phyloP scores from a whole-genome alignment of 2,329 filamentous ascomycete genomes.

The Paraconiothyrium brasiliense region DNA sequence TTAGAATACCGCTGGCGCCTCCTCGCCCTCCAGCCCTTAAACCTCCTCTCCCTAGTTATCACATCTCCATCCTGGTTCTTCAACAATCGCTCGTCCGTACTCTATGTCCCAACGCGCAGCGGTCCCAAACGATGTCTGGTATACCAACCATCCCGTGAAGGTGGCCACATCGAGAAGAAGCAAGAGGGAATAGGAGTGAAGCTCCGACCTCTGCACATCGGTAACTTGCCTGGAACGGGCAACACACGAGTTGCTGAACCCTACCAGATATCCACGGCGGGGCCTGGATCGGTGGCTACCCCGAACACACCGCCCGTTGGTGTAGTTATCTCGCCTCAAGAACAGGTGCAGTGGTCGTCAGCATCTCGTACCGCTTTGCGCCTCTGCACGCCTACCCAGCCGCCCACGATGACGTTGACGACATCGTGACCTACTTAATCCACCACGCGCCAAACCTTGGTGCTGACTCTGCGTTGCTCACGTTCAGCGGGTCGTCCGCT shows the following conservation, averaged over 20 bases:
- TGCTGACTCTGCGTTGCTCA: too few relatives aligned
- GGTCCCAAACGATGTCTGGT: constrained; percentile 54
- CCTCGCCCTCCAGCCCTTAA: constrained; percentile 55
- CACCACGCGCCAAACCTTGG: too few relatives aligned
- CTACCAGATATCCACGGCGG: constrained; percentile 53
- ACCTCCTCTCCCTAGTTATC: constrained; percentile 51
- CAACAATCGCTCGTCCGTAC: constrained; percentile 46
- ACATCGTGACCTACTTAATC: too few relatives aligned
- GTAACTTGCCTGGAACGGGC: too few relatives aligned
- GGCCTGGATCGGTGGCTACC: constrained; percentile 56
- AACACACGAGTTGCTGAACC: too few relatives aligned
- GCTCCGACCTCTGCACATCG: constrained; percentile 55
- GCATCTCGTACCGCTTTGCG: constrained; percentile 53
- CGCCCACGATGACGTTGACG: constrained; percentile 22
- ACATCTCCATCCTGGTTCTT: constrained; percentile 51
- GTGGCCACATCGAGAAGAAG: constrained; percentile 11
- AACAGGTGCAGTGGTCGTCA: constrained; percentile 55
- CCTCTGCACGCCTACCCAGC: constrained; percentile 55
- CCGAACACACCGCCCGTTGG: constrained; percentile 52
- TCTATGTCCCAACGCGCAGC: constrained; percentile 53
- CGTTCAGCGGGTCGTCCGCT: too few relatives aligned
- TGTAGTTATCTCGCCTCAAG: constrained; percentile 46
- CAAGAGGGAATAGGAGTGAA: background rate
- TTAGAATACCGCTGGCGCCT: constrained; percentile 56
- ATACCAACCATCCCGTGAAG: constrained; percentile 48